phyloP scores from a whole-genome alignment of 768 basidiomycete species.

The Nidularia sp. region DNA sequence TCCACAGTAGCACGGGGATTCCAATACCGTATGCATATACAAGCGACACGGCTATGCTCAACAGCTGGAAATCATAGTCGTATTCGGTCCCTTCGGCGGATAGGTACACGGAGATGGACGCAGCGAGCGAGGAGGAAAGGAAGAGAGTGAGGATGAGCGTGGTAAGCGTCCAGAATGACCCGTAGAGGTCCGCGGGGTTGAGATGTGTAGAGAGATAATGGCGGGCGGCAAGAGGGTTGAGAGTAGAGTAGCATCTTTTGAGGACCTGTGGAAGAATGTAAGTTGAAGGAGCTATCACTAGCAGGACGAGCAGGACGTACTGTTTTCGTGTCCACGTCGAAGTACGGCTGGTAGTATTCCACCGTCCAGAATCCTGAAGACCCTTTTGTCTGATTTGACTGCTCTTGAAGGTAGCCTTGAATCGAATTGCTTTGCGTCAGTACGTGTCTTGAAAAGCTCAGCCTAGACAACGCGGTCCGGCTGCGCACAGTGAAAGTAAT shows the following conservation, averaged over 20 bases:
- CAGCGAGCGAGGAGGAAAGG: slow-evolving; percentile 88
- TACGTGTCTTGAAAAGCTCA: too few species aligned
- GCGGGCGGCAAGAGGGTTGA: slow-evolving; percentile 62
- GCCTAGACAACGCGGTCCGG: too few species aligned
- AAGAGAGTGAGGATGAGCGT: slow-evolving; percentile 92
- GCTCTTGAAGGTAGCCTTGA: slow-evolving; percentile 64
- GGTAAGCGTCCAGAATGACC: slow-evolving; percentile 97
- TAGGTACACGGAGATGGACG: slow-evolving; percentile 85
- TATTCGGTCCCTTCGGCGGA: slow-evolving; percentile 52
- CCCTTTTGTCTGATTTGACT: slow-evolving; percentile 37
- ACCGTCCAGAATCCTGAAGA: slow-evolving; percentile 69
- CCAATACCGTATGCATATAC: slow-evolving; percentile 88
- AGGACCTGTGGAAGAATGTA: slow-evolving; percentile 45
- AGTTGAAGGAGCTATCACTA: slow-evolving; percentile 1
- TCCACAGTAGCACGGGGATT: slow-evolving; percentile 81
- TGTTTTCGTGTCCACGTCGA: slow-evolving; percentile 82
- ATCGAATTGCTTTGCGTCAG: too few species aligned
- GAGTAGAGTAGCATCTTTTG: slow-evolving; percentile 69
- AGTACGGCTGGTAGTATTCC: slow-evolving; percentile 85
- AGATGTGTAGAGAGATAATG: slow-evolving; percentile 62
- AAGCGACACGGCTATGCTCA: slow-evolving; percentile 77
- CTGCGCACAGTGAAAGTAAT: not conserved
- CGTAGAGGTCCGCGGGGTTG: slow-evolving; percentile 74
- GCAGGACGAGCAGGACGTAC: slow-evolving; percentile 22
- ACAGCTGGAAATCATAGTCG: slow-evolving; percentile 82